Base-by-base conservation (phyloP, 2,329 filamentous ascomycete species). In the Lachnellula cervina region DNA sequence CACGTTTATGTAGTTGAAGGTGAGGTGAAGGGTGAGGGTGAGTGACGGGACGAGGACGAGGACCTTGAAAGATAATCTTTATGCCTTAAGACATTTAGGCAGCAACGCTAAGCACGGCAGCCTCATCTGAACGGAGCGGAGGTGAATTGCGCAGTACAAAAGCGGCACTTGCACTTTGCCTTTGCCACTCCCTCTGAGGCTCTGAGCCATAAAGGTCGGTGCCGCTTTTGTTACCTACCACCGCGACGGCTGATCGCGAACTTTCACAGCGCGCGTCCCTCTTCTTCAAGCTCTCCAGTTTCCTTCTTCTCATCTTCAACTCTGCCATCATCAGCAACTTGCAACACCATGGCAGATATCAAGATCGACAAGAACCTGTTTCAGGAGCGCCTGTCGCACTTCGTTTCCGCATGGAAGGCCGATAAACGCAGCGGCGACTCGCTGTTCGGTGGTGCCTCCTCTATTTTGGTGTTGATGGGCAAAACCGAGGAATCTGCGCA, bases 341-440 rank as follows among this genome's bases (percentile, higher is more conserved):
- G 46, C 56, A 25, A 49, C 42, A 47, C 47, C 55, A 70, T 70
- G 83, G 80, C 79, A 70, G 89, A 95, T 75, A 96, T 99, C 77
- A 90, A 89, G 77, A 97, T 99, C 78, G 92, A 97, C 79, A 89
- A 87, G 77, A 87, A 88, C 74, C 80, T 86, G 72, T 99, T 99
- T 78, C 92, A 96, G 74, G 92, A 94, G 77, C 92, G 94, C 70
- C 82, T 97, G 64, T 87, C 87, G 64, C 87, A 88, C 70, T 88
- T 99, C 68, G 82, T 92, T 71, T 86, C 89, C 67, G 85, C 90
- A 76, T 99, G 95, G 94, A 97, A 96, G 80, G 86, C 89, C 68
- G 93, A 97, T 80, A 93, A 96, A 78, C 88, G 92, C 70, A 83
- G 87, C 60, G 89, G 88, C 71, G 89, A 96, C 76, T 80, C 84